A percentile compares a stretch with the other conserved stretches of the same genome.
Evolutionary conservation across 1,284 basidiomycete species (phyloP).

Genomic region (Leccinum griseonigrum): DNA sequence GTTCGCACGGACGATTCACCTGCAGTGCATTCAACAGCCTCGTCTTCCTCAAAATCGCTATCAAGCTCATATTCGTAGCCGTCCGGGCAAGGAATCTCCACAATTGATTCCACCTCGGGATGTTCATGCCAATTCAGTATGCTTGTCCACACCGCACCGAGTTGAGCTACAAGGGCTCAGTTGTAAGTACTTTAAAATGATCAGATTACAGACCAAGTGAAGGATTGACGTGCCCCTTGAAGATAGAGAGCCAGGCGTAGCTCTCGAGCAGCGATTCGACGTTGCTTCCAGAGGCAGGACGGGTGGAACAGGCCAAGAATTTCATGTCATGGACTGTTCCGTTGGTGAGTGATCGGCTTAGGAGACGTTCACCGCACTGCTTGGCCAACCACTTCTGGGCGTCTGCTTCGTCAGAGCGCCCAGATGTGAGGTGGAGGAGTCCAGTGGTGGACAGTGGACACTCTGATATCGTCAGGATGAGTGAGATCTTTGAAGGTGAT

Average conservation of each 20-base stretch:
- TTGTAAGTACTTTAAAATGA: background rate
- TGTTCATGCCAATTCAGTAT: background rate
- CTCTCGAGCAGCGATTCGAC: slow-evolving; percentile 3
- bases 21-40: background rate
- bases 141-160: slow-evolving; percentile 9
- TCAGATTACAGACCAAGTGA: slow-evolving; percentile 8
- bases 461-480: slow-evolving; percentile 16
- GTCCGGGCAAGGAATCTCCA: slow-evolving; percentile 13
- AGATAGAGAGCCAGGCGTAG: slow-evolving; percentile 19
- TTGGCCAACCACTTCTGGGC: slow-evolving; percentile 5
- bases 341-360: slow-evolving; percentile 23
- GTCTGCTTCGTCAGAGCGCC: background rate
- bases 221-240: slow-evolving; percentile 12
- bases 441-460: slow-evolving; percentile 16
- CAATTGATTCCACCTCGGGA: background rate
- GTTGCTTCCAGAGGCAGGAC: background rate
- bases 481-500: slow-evolving; percentile 2
- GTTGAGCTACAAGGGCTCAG: slow-evolving; percentile 13
- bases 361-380: slow-evolving; percentile 9
- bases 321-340: slow-evolving; percentile 22
- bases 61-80: slow-evolving; percentile 25
- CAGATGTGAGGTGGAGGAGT: slow-evolving; percentile 13
- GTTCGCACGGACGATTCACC: slow-evolving; percentile 5
- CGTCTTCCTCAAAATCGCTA: slow-evolving; percentile 25
- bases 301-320: slow-evolving; percentile 18